A percentile compares a stretch with the other conserved stretches of the same genome.
Evolutionary conservation across 805 yeast genomes (phyloP).

Genomic region (Brettanomyces nanus): DNA sequence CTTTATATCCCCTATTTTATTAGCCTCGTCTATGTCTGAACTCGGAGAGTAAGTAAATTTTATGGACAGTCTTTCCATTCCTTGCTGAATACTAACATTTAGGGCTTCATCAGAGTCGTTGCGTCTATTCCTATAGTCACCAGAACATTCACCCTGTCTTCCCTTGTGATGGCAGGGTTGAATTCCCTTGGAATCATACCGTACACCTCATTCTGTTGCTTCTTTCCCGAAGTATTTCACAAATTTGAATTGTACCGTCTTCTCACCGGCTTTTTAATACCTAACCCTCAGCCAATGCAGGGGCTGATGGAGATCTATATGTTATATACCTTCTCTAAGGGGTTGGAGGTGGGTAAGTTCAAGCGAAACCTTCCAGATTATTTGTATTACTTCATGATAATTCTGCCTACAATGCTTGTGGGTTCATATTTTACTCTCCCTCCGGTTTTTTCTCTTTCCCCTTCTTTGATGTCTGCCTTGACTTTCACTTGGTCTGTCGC

Average conservation of each 20-base stretch:
- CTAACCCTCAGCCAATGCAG: conserved; percentile 33
- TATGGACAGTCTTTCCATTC: neutral
- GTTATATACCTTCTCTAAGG: conserved; percentile 48
- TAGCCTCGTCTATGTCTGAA: too few relatives aligned
- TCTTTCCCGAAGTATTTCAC: conserved; percentile 24
- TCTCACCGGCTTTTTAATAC: conserved; percentile 41
- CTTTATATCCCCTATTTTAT: too few relatives aligned
- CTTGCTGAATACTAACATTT: neutral
- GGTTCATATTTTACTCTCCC: conserved; percentile 24
- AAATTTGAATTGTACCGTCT: conserved; percentile 37
- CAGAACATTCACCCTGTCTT: conserved; percentile 41
- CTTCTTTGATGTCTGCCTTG: conserved; percentile 43
- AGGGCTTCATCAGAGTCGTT: conserved; percentile 21
- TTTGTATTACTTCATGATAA: conserved; percentile 42
- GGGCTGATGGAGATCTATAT: conserved; percentile 46
- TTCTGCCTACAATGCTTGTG: conserved; percentile 39
- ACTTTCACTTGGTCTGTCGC: conserved; percentile 57
- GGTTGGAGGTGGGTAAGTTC: conserved; percentile 47
- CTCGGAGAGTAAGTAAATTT: neutral
- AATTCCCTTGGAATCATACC: conserved; percentile 25
- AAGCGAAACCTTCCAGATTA: conserved; percentile 43
- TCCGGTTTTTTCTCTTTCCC: conserved; percentile 20
- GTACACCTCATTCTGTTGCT: conserved; percentile 18
- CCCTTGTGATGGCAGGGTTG: conserved; percentile 37
- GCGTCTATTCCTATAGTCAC: conserved; percentile 54